phyloP scores from a whole-genome alignment of 2,329 filamentous ascomycete genomes.

The Apiospora sp. region DNA sequence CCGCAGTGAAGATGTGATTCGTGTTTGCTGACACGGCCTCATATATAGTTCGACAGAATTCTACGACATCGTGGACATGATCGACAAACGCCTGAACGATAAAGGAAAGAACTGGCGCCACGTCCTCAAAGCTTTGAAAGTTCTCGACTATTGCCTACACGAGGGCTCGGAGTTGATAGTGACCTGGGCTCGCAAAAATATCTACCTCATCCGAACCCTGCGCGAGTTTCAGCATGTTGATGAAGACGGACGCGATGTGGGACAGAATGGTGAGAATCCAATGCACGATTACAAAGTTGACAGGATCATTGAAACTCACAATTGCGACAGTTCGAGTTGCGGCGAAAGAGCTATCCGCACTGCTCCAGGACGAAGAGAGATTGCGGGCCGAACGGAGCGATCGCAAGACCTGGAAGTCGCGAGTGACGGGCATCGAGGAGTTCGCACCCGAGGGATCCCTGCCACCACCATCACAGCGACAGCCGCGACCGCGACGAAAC shows the following conservation, averaged over 20 bases:
- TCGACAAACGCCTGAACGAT: conserved; percentile 97
- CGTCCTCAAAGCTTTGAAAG: conserved; percentile 95
- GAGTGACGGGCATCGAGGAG: conserved; percentile 92
- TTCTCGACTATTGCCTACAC: conserved; percentile 96
- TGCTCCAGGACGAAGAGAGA: conserved; percentile 93
- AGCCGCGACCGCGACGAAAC: conserved; percentile 53
- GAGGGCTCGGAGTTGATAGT: conserved; percentile 97
- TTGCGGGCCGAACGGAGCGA: conserved; percentile 89
- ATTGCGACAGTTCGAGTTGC: conserved; percentile 80
- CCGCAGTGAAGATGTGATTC: background rate
- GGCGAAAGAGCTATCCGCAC: conserved; percentile 91
- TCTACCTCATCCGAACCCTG: conserved; percentile 98
- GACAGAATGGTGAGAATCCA: conserved; percentile 81
- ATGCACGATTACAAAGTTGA: background rate
- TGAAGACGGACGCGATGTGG: conserved; percentile 93
- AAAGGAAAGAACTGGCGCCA: conserved; percentile 99
- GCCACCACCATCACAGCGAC: conserved; percentile 50
- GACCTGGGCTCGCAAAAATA: conserved; percentile 96
- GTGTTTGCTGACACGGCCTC: conserved; percentile 28
- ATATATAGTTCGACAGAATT: conserved; percentile 85
- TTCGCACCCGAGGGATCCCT: conserved; percentile 59
- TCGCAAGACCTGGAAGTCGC: conserved; percentile 94
- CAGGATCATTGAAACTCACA: background rate
- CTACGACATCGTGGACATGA: conserved; percentile 99
- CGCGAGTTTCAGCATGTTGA: conserved; percentile 97